These are phyloP conservation scores for Sporothrix variecibatus DNA, from an alignment of 2,329 filamentous ascomycete genomes.

Conservation along the genomic window DNA sequence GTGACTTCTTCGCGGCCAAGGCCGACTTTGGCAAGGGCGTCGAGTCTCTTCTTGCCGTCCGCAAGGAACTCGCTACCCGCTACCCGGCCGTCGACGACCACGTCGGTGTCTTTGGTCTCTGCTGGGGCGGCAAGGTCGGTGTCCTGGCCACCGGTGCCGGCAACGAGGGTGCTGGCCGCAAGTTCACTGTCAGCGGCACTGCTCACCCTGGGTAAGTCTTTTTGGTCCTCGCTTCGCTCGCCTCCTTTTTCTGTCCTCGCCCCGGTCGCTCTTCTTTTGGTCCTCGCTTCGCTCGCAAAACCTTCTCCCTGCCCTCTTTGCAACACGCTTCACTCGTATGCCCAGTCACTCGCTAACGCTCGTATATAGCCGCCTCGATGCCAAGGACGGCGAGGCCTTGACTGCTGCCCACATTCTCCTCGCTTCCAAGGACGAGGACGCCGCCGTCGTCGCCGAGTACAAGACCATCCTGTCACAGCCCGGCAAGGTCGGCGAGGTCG, in stretches of 20 bases:
- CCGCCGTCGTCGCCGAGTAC: conserved; percentile 47
- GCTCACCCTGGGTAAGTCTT: conserved; percentile 38
- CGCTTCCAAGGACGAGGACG: conserved; percentile 52
- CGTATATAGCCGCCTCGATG: conserved; percentile 37
- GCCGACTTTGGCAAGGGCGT: conserved; percentile 38
- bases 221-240: background rate
- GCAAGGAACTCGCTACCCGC: conserved; percentile 37
- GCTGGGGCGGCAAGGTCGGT: conserved; percentile 53
- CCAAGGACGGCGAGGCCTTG: conserved; percentile 46
- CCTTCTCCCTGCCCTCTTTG: background rate
- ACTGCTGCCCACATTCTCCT: conserved; percentile 52
- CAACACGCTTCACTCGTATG: background rate
- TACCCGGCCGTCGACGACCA: conserved; percentile 45
- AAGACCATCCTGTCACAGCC: conserved; percentile 45
- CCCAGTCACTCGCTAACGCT: background rate
- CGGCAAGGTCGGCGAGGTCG: conserved; percentile 46
- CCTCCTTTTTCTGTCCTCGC: background rate
- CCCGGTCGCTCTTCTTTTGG: background rate
- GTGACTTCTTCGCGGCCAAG: conserved; percentile 27
- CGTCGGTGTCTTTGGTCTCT: conserved; percentile 49
- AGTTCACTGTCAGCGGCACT: conserved; percentile 41
- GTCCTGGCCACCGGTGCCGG: conserved; percentile 42
- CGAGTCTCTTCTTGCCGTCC: conserved; percentile 38
- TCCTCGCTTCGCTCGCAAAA: background rate
- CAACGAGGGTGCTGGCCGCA: conserved; percentile 40